Percentiles rank a stretch among this genome's conserved stretches.
Conservation (phyloP, 2,329 filamentous ascomycete species). For the Talaromyces verruculosus region DNA sequence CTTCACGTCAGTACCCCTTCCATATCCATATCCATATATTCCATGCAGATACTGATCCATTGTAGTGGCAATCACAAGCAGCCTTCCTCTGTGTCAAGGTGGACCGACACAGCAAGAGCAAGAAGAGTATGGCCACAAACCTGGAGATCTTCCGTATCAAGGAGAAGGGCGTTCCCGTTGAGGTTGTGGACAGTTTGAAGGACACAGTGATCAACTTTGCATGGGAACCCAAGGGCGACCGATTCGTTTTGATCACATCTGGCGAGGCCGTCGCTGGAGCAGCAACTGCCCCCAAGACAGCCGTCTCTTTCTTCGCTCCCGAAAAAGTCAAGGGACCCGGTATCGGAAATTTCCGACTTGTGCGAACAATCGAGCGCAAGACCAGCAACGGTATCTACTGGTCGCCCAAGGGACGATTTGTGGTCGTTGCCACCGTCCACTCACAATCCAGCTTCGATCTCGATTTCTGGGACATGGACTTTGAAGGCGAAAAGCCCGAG, state of each 20-base stretch:
- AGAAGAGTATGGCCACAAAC: slow-evolving; percentile 95
- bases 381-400: slow-evolving; percentile 99
- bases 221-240: slow-evolving; percentile 97
- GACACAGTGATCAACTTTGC: slow-evolving; percentile 99
- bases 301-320: slow-evolving; percentile 93
- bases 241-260: slow-evolving; percentile 95
- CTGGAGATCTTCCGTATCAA: slow-evolving; percentile 96
- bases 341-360: slow-evolving; percentile 92
- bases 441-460: slow-evolving; percentile 93
- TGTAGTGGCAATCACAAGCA: slow-evolving; percentile 82
- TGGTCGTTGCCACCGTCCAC: slow-evolving; percentile 87
- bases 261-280: slow-evolving; percentile 76
- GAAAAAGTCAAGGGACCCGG: slow-evolving; percentile 84
- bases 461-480: slow-evolving; percentile 97
- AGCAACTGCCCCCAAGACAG: slow-evolving; percentile 87
- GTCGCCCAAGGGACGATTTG: slow-evolving; percentile 93
- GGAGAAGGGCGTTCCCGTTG: slow-evolving; percentile 97
- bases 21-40: not conserved
- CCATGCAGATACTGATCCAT: not conserved
- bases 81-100: slow-evolving; percentile 98
- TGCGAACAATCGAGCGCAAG: slow-evolving; percentile 96
- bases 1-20: slow-evolving; percentile 58
- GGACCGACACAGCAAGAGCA: slow-evolving; percentile 96
- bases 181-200: slow-evolving; percentile 96
- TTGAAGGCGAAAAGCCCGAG: slow-evolving; percentile 93